Evolutionary conservation across 163 green algal genomes (phyloP), one percentile per base, ranked within the genome.

Genomic region (Scenedesmus sp.): DNA sequence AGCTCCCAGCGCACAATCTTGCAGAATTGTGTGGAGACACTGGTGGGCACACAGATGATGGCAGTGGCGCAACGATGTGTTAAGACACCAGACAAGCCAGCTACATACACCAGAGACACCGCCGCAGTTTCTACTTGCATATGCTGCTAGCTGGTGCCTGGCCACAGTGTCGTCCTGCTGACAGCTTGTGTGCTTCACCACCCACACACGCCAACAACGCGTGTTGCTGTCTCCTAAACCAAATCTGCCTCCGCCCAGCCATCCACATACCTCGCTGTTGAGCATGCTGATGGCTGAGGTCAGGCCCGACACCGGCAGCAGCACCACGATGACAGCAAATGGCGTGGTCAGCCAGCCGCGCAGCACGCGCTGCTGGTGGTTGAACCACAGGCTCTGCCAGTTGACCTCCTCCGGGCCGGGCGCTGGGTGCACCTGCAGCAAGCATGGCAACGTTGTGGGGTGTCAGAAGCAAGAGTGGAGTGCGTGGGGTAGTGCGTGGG

Each of bases 251-350:
- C 64, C 13, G 13, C 64, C 13, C 64, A 16, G 86, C 86, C 70
- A 46, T 46, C 34, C 34, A 46, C 34, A 46, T 2, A 87, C 9
- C 20, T 34, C 8, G 46, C 52, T 79, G 91, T 91, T 93, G 34
- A 93, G 79, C 26, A 73, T 54, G 54, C 56, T 89, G 62, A 89
- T 79, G 23, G 91, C 91, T n/a, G 62, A 81, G 20, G 96, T 96
- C 84, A 98, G 97, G 67, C 96, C 90, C 56, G 96, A 96, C 64
- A 98, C 95, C 4, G 96, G 96, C 52, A 98, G 84, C 23, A 98
- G 81, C 87, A 98, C 96, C 66, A 98, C 86, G 66, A 94, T 26
- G 0, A 96, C 79, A 84, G 97, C 95, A 56, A 95, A 88, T 5
- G 95, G 95, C 52, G 96, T 77, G 12, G 95, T 93, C 59, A 95